phyloP scores from a whole-genome alignment of 306 rosid genomes.

The Purshia tridentata region DNA sequence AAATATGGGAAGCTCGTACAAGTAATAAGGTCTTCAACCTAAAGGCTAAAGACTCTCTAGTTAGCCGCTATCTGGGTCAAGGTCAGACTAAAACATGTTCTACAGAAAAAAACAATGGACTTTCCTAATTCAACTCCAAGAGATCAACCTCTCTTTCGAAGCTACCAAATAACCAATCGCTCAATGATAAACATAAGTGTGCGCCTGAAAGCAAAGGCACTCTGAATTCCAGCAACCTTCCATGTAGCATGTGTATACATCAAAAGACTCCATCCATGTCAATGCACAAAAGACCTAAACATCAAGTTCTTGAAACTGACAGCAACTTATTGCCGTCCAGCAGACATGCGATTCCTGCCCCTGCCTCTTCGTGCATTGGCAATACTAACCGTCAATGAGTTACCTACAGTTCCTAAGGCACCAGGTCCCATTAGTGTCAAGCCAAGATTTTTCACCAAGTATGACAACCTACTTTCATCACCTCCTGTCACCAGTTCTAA shows the following conservation, averaged over 20 bases:
- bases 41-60: conserved; percentile 23
- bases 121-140: conserved; percentile 18
- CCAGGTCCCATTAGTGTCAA: conserved; percentile 68
- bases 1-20: conserved; percentile 16
- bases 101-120: background rate
- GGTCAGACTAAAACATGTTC: conserved; percentile 22
- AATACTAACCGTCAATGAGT: conserved; percentile 47
- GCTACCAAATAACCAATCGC: conserved; percentile 28
- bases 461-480: conserved; percentile 52
- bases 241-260: conserved; percentile 2
- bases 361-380: conserved; percentile 58
- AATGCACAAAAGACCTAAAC: background rate
- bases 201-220: conserved; percentile 15
- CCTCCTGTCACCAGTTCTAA: conserved; percentile 49
- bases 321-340: conserved; percentile 26
- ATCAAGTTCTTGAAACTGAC: conserved; percentile 11
- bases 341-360: conserved; percentile 48
- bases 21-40: conserved; percentile 4
- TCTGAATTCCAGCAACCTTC: conserved; percentile 13
- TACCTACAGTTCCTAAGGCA: conserved; percentile 42
- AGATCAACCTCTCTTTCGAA: conserved; percentile 19
- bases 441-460: conserved; percentile 55
- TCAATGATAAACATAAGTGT: conserved; percentile 24
- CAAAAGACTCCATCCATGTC: conserved; percentile 6
- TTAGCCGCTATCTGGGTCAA: conserved; percentile 19